Evolutionary conservation across 2,329 filamentous ascomycete genomes (phyloP).

Genomic region (Fusarium sp.): DNA sequence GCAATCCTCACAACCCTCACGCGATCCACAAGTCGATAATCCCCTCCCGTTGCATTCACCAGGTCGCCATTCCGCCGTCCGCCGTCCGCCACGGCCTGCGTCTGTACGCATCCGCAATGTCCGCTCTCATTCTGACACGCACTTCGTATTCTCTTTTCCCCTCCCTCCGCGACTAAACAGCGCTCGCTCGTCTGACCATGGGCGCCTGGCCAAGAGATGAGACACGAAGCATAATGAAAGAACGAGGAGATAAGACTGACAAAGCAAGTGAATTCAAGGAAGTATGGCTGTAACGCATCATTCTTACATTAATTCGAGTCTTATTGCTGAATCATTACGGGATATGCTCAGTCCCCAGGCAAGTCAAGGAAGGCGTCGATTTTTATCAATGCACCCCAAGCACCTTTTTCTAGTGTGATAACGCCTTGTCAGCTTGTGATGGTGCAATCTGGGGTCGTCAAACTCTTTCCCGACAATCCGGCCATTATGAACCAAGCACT

Average conservation of each 20-base stretch:
- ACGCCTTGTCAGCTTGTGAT: slow-evolving; percentile 50
- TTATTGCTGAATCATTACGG: slow-evolving; percentile 8
- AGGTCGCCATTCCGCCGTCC: slow-evolving; percentile 40
- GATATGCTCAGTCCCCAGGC: slow-evolving; percentile 13
- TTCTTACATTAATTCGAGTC: not conserved
- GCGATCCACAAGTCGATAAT: slow-evolving; percentile 47
- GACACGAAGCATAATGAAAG: not conserved
- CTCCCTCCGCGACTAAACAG: slow-evolving; percentile 12
- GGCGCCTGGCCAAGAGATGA: not conserved
- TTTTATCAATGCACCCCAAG: slow-evolving; percentile 39
- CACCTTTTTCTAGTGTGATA: slow-evolving; percentile 41
- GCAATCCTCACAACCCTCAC: slow-evolving; percentile 44
- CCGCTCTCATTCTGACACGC: slow-evolving; percentile 21
- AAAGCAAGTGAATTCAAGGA: not conserved
- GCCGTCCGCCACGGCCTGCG: slow-evolving; percentile 42
- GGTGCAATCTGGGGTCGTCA: slow-evolving; percentile 49
- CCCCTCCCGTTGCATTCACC: slow-evolving; percentile 46
- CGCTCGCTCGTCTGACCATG: slow-evolving; percentile 17
- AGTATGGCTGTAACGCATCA: slow-evolving; percentile 1
- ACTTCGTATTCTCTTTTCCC: slow-evolving; percentile 30
- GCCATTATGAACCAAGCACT: slow-evolving; percentile 9
- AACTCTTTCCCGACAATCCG: slow-evolving; percentile 40
- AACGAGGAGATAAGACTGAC: slow-evolving; percentile 6
- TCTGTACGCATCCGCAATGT: slow-evolving; percentile 35
- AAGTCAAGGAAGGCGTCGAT: slow-evolving; percentile 7